These are phyloP conservation scores for Camillea tinctor DNA, from an alignment of 2,329 filamentous ascomycete species.

Conservation along the genomic window DNA sequence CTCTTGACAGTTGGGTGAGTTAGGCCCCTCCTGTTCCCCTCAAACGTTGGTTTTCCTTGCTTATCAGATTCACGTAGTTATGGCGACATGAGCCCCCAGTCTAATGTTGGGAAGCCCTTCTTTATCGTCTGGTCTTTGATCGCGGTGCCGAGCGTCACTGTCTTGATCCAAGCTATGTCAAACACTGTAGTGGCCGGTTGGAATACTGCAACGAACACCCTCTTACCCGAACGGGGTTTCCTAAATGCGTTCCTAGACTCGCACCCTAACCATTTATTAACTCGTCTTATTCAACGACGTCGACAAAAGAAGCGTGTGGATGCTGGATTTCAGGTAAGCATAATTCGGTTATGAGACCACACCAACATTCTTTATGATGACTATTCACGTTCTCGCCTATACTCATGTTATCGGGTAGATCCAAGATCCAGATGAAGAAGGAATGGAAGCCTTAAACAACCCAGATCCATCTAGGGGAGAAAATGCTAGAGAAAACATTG, in stretches of 20 bases:
- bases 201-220: constrained; percentile 4
- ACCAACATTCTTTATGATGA: not conserved
- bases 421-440: constrained; percentile 7
- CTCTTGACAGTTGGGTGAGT: constrained; percentile 7
- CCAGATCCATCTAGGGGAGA: not conserved
- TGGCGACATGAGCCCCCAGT: constrained; percentile 6
- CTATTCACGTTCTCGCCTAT: not conserved
- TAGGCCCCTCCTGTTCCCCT: not conserved
- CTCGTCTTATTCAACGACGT: constrained; percentile 1
- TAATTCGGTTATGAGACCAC: not conserved
- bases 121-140: constrained; percentile 11
- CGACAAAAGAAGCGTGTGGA: not conserved
- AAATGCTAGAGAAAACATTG: not conserved
- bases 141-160: constrained; percentile 6
- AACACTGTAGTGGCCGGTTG: constrained; percentile 5
- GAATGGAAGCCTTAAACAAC: not conserved
- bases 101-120: constrained; percentile 8
- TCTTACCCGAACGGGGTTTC: constrained; percentile 7
- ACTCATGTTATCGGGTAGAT: not conserved
- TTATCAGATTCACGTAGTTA: not conserved
- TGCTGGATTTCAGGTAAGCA: constrained; percentile 6
- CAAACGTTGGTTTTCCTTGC: not conserved
- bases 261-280: constrained; percentile 5
- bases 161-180: constrained; percentile 9
- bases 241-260: constrained; percentile 2